Base-by-base conservation (phyloP, 805 yeast genomes). In the Kockiozyma suomiensis region DNA sequence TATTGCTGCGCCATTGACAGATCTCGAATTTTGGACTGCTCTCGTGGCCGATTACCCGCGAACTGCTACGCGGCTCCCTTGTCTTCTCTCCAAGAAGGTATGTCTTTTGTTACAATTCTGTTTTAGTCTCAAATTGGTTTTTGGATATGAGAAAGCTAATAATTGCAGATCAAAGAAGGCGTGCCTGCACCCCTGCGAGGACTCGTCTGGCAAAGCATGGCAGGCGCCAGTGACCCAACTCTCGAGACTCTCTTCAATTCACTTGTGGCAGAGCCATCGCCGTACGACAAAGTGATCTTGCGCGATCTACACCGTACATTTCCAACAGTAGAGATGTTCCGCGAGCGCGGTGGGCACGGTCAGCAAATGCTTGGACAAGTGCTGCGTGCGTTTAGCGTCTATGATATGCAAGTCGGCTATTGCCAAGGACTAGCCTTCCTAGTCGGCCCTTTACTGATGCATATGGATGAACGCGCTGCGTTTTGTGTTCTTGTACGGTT, bases 391-490 rank as follows among this genome's bases (percentile, higher is more conserved):
- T 85, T 81, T 66, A 82, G 85, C 50, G 81, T 84, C 64, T 85
- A 82, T 68, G 88, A 85, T 71, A 78, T 79, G 54, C 86, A 84
- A 65, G 81, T 85, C 65, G 89, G 89, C 10, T 85, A 85, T 68
- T 85, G 89, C 69, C 89, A 85, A 70, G 89, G 89, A 5, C 73
- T 85, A 19, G 79, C 85, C 26, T 85, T 85, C 66, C 73, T 85
- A 47, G 87, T 84, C 12, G 87, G 86, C 1, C 83, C 85, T 3
- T 73, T 85, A 40, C 75, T 81, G 60, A 78, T 78, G 67, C 79
- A 78, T 57, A 76, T 76, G 71, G 68, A 68, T 46, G 75, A 73
- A 48, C 64, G 77, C 70, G 69, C 72, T 75, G 66, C 84, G 78
- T 17, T 85, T 80, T 72, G 85, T 77, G 70, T 77, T 10, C 73